Percentiles rank a stretch among this genome's conserved stretches.
These are phyloP conservation scores for Penicillium flavigenum DNA, from an alignment of 495 filamentous ascomycete species.

Conservation along the genomic window DNA sequence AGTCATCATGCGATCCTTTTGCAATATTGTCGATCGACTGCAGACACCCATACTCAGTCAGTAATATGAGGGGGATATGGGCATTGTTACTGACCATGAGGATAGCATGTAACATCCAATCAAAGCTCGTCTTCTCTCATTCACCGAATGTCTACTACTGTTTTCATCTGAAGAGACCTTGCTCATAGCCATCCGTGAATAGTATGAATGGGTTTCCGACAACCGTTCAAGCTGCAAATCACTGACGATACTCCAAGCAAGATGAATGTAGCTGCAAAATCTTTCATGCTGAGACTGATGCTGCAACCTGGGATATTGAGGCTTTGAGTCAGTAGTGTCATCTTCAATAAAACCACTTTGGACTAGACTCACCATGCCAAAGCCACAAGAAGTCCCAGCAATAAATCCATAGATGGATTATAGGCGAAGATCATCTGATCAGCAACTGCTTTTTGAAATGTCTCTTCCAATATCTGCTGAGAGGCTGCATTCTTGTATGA, in stretches of 20 bases:
- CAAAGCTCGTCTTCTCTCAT: constrained; percentile 4
- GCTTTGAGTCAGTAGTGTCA: neutral
- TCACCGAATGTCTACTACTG: constrained; percentile 1
- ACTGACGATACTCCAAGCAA: constrained; percentile 2
- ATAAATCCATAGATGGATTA: constrained; percentile 10
- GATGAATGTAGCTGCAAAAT: constrained; percentile 6
- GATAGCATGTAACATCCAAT: constrained; percentile 5
- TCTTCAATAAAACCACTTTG: neutral
- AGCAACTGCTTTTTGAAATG: constrained; percentile 3
- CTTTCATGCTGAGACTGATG: neutral
- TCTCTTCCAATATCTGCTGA: constrained; percentile 18
- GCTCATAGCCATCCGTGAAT: constrained; percentile 4
- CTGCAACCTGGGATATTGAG: constrained; percentile 1
- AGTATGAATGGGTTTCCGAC: constrained; percentile 5
- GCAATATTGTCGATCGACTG: constrained; percentile 9
- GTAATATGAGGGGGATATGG: neutral
- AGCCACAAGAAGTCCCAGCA: constrained; percentile 2
- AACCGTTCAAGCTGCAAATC: constrained; percentile 5
- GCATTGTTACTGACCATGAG: neutral
- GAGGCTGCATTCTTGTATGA: constrained; percentile 14
- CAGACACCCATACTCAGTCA: neutral
- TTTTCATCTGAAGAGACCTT: constrained; percentile 9
- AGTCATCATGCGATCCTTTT: constrained; percentile 12
- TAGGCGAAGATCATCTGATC: constrained; percentile 5
- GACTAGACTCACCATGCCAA: constrained; percentile 2